Evolutionary conservation across 495 filamentous ascomycete genomes (phyloP).

Genomic region (Podospora australis): DNA sequence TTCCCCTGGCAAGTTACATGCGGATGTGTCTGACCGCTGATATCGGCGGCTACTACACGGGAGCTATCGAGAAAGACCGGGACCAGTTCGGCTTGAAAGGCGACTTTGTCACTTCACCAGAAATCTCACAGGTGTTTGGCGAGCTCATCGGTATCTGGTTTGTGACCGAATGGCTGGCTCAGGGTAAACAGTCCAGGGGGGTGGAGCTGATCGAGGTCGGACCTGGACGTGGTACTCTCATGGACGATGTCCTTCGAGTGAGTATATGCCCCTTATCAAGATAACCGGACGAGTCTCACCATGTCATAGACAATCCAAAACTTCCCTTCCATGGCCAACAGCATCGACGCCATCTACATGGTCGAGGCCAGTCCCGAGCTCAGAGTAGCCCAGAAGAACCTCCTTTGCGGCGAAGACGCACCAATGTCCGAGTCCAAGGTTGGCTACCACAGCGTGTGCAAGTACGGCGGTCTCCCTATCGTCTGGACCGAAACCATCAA

Average conservation of each 20-base stretch:
- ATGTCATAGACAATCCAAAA: constrained; percentile 66
- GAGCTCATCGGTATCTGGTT: constrained; percentile 93
- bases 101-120: constrained; percentile 94
- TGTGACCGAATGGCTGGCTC: constrained; percentile 90
- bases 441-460: constrained; percentile 70
- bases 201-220: constrained; percentile 90
- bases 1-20: constrained; percentile 92
- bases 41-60: constrained; percentile 90
- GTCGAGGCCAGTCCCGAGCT: constrained; percentile 81
- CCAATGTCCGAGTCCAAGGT: constrained; percentile 63
- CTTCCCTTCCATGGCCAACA: constrained; percentile 70
- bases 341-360: constrained; percentile 79
- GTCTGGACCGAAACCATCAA: constrained; percentile 90
- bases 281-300: not conserved
- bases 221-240: constrained; percentile 89
- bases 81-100: constrained; percentile 88
- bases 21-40: constrained; percentile 93
- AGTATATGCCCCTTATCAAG: constrained; percentile 18
- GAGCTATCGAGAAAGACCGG: constrained; percentile 50
- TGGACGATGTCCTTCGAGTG: constrained; percentile 93
- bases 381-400: constrained; percentile 64
- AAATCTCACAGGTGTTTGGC: constrained; percentile 95
- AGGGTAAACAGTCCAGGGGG: constrained; percentile 62
- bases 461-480: constrained; percentile 62
- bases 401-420: constrained; percentile 73